phyloP scores from a whole-genome alignment of 2,329 filamentous ascomycete species.

The Pseudogymnoascus sp. region DNA sequence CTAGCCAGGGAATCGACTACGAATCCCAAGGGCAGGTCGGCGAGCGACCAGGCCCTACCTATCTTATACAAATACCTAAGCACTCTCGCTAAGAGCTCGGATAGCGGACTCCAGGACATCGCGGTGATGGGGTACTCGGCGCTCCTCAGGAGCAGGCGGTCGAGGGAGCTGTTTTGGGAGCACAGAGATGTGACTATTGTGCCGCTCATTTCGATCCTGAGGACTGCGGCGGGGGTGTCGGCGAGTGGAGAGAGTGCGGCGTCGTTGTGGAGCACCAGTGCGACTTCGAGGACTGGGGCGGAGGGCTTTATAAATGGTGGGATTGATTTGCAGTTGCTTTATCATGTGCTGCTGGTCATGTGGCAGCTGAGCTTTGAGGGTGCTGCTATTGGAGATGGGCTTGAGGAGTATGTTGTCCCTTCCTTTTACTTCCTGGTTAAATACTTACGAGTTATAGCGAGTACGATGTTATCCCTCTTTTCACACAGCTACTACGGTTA shows the following conservation, averaged over 20 bases:
- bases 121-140: slow-evolving; percentile 87
- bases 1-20: slow-evolving; percentile 59
- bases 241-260: slow-evolving; percentile 59
- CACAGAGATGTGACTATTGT: slow-evolving; percentile 78
- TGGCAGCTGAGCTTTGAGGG: slow-evolving; percentile 98
- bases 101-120: slow-evolving; percentile 90
- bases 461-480: slow-evolving; percentile 85
- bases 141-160: slow-evolving; percentile 66
- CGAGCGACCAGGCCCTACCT: slow-evolving; percentile 71
- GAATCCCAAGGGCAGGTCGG: slow-evolving; percentile 54
- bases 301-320: slow-evolving; percentile 66
- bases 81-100: slow-evolving; percentile 73
- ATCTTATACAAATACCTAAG: slow-evolving; percentile 82
- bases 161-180: slow-evolving; percentile 83
- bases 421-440: background rate
- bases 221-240: slow-evolving; percentile 65
- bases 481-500: slow-evolving; percentile 83
- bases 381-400: slow-evolving; percentile 61
- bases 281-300: slow-evolving; percentile 49
- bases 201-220: slow-evolving; percentile 76
- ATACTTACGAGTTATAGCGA: slow-evolving; percentile 54
- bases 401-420: slow-evolving; percentile 65
- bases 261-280: slow-evolving; percentile 54
- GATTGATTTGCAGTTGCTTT: slow-evolving; percentile 85
- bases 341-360: slow-evolving; percentile 85